Base-by-base conservation (phyloP, 495 filamentous ascomycete genomes). In the Trichoderma erinaceum region DNA sequence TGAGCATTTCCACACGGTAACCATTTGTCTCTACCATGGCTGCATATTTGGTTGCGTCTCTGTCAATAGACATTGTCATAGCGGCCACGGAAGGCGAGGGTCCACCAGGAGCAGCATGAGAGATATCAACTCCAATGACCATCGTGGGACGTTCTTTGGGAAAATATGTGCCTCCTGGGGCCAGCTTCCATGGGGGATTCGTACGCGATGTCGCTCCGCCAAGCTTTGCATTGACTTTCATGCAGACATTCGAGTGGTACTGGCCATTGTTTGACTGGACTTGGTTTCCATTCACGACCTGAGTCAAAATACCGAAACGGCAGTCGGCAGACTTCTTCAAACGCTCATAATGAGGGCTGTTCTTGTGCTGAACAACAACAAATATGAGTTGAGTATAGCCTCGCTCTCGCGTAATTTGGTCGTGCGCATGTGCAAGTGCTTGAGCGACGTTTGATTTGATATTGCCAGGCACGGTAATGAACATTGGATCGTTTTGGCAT, bases 171-270 rank as follows among this genome's bases (percentile, higher is more conserved):
- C 35, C 35, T 13, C 70, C 41, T 35, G 66, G 44, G n/a, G 63
- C 13, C n/a, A 46, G 12, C 13, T 18, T 50, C 12, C 18, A 41
- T n/a, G 69, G 68, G 18, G 75, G 69, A 5, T 70, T 15, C 44
- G 78, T 65, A 56, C 72, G 70, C 64, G 75, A 74, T 18, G 90
- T 96, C 6, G 85, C 80, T 18, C 95, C 95, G 43, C 95, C 95
- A n/a, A 97, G 86, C 79, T 97, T 99, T 18, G 91, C 89, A 72
- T 98, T 97, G 67, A 99, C 84, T 77, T 99, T 99, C 90, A 97
- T 92, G 64, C 85, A 80, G 32, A 97, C 90, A 72, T 97, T 97
- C 2, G 90, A 93, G 69, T 87, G 83, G 77, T 97, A 97, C 75
- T 98, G 93, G 0, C 79, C 79, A 70, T 86, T 88, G 6, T 73